Evolutionary conservation across 305 asterid species (phyloP), one percentile per base, ranked within the genome.

Genomic region (Solanum hybrid): DNA sequence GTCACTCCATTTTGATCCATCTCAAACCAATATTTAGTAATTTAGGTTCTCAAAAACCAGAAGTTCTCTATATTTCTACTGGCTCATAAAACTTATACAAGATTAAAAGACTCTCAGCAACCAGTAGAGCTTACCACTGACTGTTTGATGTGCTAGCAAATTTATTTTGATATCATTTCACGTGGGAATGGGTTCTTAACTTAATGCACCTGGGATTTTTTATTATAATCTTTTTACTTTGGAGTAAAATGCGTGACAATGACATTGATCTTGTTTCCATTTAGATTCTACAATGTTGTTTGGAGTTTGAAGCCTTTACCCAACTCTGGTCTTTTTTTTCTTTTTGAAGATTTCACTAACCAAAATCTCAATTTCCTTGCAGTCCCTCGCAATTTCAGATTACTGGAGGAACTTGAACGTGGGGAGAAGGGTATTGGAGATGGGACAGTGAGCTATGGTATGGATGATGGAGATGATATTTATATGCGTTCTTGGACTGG

Each of bases 401-500:
- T 96, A 94, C 90, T 96, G 91, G 98, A 96, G 95, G 98, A 96
- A 93, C 98, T 96, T 77, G 98, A 96, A 91, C 98, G 98, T 75
- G 98, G 98, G 71, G 98, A 96, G 89, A 95, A 96, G 88, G 98
- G 98, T 85, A 96, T 96, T 86, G 98, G 98, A 89, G 98, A 96
- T 93, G 97, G 98, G 37, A 95, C 98, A 60, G 98, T 96, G 76
- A 96, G 98, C 89, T 96, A 96, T 90, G 98, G 98, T 82, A 96
- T 96, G 98, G 98, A 95, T 90, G 98, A 95, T 78, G 96, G 95
- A 75, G 98, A 95, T 92, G 98, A 95, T 35, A 95, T 95, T 64
- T 95, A 92, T 88, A 95, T 95, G 98, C 96, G 98, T 87, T 96
- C 98, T 26, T 95, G 97, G 97, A 95, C 98, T 72, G 98, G 98